Conservation (phyloP, 768 basidiomycete genomes). For the Termitomyces heimii region DNA sequence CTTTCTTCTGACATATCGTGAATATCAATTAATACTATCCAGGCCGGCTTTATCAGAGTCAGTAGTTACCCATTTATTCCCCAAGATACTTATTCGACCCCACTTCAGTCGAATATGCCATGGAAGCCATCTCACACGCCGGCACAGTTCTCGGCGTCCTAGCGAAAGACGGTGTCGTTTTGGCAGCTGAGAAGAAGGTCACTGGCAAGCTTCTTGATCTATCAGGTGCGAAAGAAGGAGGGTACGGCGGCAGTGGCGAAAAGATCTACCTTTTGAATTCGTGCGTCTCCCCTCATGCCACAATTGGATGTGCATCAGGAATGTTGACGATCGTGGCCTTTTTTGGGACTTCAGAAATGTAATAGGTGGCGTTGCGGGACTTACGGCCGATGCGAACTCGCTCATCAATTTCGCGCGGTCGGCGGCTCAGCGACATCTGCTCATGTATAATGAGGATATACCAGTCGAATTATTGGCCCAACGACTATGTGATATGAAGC, state of each 20-base stretch:
- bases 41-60: slow-evolving; percentile 98
- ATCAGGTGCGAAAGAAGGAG: slow-evolving; percentile 77
- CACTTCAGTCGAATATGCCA: slow-evolving; percentile 91
- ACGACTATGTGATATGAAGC: slow-evolving; percentile 93
- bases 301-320: background rate
- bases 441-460: slow-evolving; percentile 94
- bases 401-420: slow-evolving; percentile 91
- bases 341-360: slow-evolving; percentile 62
- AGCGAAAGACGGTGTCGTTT: slow-evolving; percentile 85
- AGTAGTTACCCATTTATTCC: slow-evolving; percentile 20
- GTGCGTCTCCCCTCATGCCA: slow-evolving; percentile 34
- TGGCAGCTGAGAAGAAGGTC: slow-evolving; percentile 96
- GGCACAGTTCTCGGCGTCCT: slow-evolving; percentile 91
- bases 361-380: slow-evolving; percentile 90
- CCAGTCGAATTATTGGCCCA: slow-evolving; percentile 96
- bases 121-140: slow-evolving; percentile 98
- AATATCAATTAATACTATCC: slow-evolving; percentile 9
- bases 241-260: slow-evolving; percentile 94
- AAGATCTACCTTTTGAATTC: slow-evolving; percentile 96
- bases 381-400: slow-evolving; percentile 97
- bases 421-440: slow-evolving; percentile 84
- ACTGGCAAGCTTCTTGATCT: slow-evolving; percentile 96
- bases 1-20: slow-evolving; percentile 3
- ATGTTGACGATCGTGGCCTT: background rate
- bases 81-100: slow-evolving; percentile 18